Base-by-base conservation (phyloP, 352 stramenopile genomes). In the Globisporangium canariense region DNA sequence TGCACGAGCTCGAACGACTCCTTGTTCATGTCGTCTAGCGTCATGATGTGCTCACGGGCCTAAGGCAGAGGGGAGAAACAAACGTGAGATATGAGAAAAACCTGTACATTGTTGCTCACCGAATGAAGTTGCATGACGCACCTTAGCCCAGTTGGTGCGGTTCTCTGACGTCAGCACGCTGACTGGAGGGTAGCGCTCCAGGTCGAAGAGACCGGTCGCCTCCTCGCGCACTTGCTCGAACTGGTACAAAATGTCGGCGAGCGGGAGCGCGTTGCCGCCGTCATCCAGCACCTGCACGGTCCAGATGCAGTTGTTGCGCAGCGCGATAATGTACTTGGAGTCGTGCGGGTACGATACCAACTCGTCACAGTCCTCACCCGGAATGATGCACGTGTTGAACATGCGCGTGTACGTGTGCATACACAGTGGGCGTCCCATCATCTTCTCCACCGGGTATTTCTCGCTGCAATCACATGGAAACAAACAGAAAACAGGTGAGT, bases 301-400 rank as follows among this genome's bases (percentile, higher is more conserved):
- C 86, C 86, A 96, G 67, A 96, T 94, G 78, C 83, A 93, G 62
- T 96, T 96, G 83, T 96, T 96, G 40, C 86, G 75, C 56, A 98
- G 73, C 41, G 99, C 94, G 45, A 98, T 75, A 65, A 97, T 96
- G 81, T 99, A 94, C 63, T 89, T 94, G 66, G 96, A 70, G 22
- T 93, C 78, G 46, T 93, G 89, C 58, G 96, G 91, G 64, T 97
- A 98, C 77, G 69, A 82, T 63, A 86, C 71, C 64, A 96, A 88
- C 64, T 93, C 83, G 62, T 96, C 88, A 53, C 82, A 93, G 38
- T 96, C 84, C 64, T 96, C 86, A 22, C 85, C 88, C 9, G 97
- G 97, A 62, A 99, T 94, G 25, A 98, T 82, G 76, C 94, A 98
- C 53, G 94, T 94, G 82, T 99, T 98, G 76, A 99, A 98, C 87